Conservation (phyloP, 1,284 basidiomycete genomes). For the Porogramme epimiltina region DNA sequence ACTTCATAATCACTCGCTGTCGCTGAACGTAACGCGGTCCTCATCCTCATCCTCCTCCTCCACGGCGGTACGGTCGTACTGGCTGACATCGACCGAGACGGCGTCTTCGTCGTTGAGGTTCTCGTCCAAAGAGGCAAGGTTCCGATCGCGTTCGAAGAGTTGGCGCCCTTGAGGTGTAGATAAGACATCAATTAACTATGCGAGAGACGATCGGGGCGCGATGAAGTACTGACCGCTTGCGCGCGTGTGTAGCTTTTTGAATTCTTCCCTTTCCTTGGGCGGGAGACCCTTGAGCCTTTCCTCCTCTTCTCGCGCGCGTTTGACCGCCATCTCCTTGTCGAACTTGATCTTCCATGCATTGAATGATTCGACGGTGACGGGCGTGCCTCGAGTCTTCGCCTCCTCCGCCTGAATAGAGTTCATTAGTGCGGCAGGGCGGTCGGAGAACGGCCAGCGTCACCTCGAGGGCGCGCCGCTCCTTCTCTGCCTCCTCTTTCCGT, state of each 20-base stretch:
- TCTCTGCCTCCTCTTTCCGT: constrained; percentile 68
- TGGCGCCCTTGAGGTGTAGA: constrained; percentile 68
- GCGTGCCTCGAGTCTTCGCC: constrained; percentile 86
- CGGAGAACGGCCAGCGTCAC: constrained; percentile 38
- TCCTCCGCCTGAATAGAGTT: constrained; percentile 71
- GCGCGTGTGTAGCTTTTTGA: constrained; percentile 65
- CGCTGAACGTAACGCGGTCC: constrained; percentile 71
- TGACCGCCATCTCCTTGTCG: constrained; percentile 64
- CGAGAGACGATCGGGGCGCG: not conserved
- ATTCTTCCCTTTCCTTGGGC: constrained; percentile 89
- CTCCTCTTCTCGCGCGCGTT: constrained; percentile 75
- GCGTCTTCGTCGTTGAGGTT: constrained; percentile 80
- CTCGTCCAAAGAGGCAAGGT: constrained; percentile 72
- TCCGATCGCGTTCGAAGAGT: constrained; percentile 82
- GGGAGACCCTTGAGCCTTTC: constrained; percentile 78
- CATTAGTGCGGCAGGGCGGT: not conserved
- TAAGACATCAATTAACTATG: constrained; percentile 7
- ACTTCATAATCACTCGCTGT: constrained; percentile 62
- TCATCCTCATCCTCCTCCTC: constrained; percentile 66
- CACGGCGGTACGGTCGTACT: constrained; percentile 75
- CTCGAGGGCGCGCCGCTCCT: constrained; percentile 75
- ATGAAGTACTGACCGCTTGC: constrained; percentile 59
- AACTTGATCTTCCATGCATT: constrained; percentile 81
- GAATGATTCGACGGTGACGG: constrained; percentile 85
- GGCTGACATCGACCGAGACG: constrained; percentile 83